A percentile compares a stretch with the other conserved stretches of the same genome.
These are phyloP conservation scores for Chalciporus piperatus DNA, from an alignment of 768 basidiomycete genomes.

Conservation along the genomic window DNA sequence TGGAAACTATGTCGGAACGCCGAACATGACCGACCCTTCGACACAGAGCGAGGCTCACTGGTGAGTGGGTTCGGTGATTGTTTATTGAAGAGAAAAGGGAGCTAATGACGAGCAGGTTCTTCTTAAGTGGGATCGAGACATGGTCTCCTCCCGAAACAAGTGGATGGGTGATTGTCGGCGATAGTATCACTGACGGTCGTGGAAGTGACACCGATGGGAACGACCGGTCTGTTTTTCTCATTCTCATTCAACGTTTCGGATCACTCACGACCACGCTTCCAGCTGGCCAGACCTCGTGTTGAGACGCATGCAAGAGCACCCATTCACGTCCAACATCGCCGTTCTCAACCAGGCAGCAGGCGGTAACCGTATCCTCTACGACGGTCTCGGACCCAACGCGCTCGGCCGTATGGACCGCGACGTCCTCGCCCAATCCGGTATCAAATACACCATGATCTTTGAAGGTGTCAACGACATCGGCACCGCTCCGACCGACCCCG, in stretches of 20 bases:
- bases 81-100: background rate
- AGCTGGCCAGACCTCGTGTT: slow-evolving; percentile 5
- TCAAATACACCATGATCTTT: slow-evolving; percentile 7
- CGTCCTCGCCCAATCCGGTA: slow-evolving; percentile 2
- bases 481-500: background rate
- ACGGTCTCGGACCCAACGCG: background rate
- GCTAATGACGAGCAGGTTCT: slow-evolving; percentile 3
- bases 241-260: background rate
- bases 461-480: slow-evolving; percentile 11
- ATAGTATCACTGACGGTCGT: slow-evolving; percentile 4
- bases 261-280: background rate
- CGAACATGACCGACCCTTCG: too few species aligned
- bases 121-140: background rate
- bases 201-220: slow-evolving; percentile 5
- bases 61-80: too few species aligned
- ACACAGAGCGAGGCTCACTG: too few species aligned
- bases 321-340: background rate
- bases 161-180: slow-evolving; percentile 3
- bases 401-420: slow-evolving; percentile 2
- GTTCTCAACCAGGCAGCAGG: background rate
- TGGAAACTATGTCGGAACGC: too few species aligned
- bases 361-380: background rate
- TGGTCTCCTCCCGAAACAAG: slow-evolving; percentile 2
- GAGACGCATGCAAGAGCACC: slow-evolving; percentile 1
- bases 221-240: background rate